These are phyloP conservation scores for Madurella mycetomatis DNA, from an alignment of 2,329 filamentous ascomycete species.

Conservation along the genomic window DNA sequence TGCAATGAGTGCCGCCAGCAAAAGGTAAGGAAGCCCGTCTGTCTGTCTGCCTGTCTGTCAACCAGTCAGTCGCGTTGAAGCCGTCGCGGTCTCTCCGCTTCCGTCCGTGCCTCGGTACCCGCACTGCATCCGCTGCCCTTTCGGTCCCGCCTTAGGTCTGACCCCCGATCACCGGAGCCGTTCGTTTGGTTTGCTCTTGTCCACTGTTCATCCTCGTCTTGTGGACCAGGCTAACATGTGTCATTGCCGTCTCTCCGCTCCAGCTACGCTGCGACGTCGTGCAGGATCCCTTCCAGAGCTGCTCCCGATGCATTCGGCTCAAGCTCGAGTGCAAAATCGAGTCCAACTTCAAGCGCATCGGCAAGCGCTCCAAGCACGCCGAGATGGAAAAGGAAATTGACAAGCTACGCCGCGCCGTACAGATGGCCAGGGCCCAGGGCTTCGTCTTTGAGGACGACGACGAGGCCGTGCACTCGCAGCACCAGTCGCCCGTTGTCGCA, in stretches of 20 bases:
- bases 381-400: slow-evolving; percentile 85
- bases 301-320: slow-evolving; percentile 72
- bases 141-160: slow-evolving; percentile 2
- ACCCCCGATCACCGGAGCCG: slow-evolving; percentile 5
- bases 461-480: slow-evolving; percentile 46
- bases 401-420: slow-evolving; percentile 57
- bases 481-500: slow-evolving; percentile 57
- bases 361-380: slow-evolving; percentile 77
- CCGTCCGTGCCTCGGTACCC: slow-evolving; percentile 4
- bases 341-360: slow-evolving; percentile 77
- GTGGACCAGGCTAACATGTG: slow-evolving; percentile 16
- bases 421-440: slow-evolving; percentile 56
- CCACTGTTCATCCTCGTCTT: neutral
- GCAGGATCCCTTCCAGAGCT: slow-evolving; percentile 73
- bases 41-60: neutral
- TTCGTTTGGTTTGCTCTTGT: neutral
- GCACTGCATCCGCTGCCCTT: neutral
- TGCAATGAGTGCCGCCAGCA: slow-evolving; percentile 84
- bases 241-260: neutral
- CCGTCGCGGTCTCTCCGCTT: neutral
- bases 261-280: slow-evolving; percentile 76
- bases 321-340: slow-evolving; percentile 83
- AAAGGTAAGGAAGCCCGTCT: slow-evolving; percentile 49
- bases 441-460: slow-evolving; percentile 54
- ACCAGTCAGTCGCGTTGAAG: slow-evolving; percentile 15